Base-by-base conservation (phyloP, 179 eudicot species). In the Gypsophila paniculata region DNA sequence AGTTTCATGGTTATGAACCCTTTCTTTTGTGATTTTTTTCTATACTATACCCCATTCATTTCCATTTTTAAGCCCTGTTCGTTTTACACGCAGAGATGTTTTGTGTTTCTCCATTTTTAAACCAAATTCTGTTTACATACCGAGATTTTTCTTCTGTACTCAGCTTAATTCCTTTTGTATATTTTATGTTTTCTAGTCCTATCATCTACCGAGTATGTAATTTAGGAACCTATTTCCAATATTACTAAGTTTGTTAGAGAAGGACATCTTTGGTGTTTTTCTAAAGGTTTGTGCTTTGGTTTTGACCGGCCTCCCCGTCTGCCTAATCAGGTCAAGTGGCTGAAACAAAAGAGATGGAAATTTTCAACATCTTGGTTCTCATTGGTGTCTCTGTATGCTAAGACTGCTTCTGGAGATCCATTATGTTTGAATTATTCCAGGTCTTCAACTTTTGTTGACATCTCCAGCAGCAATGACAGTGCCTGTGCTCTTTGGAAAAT, bases 391-490 rank as follows among this genome's bases (percentile, higher is more conserved):
- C 77, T 95, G 77, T 79, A 82, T 82, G 98, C 96, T 48, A 90
- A 87, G 85, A 88, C 76, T 86, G 87, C 80, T 76, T 77, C 87
- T 26, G 98, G 96, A 75, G 90, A 86, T 72, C 87, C 96, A 60
- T 75, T 95, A 78, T 85, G 82, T 62, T 72, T 95, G 83, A 84
- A 79, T 75, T 87, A 73, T 70, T 76, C 75, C 32, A 70, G 86
- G 72, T 82, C 88, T 54, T 93, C 98, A 70, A 89, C 81, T 78
- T 87, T 90, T 87, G 89, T 95, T 82, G 96, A 90, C 76, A 82
- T 95, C 74, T 90, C 95, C 70, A 66, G 87, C 83, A 26, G 81
- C 74, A 75, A 74, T 70, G 84, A 86, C 62, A 78, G 78, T 77
- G 85, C 85, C 61, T 61, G 74, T 83, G 88, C 93, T 66, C 91